phyloP scores from a whole-genome alignment of 345 rosid genomes.

The Brassica incana region DNA sequence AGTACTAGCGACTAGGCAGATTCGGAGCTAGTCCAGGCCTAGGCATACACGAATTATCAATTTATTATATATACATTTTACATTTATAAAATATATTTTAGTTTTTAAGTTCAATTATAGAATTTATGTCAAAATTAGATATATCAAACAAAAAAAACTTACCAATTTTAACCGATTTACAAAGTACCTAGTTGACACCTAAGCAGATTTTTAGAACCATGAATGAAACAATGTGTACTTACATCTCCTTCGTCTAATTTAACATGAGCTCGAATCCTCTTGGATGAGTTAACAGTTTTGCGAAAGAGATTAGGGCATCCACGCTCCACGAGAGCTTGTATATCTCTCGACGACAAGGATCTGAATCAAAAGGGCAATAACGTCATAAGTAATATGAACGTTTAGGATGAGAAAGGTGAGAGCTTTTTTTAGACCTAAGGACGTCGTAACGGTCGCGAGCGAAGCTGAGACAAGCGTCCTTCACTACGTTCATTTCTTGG shows the following conservation, averaged over 20 bases:
- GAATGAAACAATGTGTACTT: slow-evolving; percentile 30
- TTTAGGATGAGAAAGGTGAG: not conserved
- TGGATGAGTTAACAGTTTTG: slow-evolving; percentile 76
- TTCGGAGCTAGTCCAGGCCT: too few relatives aligned
- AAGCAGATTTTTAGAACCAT: not conserved
- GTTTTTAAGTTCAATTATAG: too few relatives aligned
- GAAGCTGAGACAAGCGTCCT: slow-evolving; percentile 79
- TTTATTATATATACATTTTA: too few relatives aligned
- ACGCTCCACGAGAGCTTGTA: slow-evolving; percentile 62
- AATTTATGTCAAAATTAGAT: too few relatives aligned
- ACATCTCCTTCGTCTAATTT: slow-evolving; percentile 84
- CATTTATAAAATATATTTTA: too few relatives aligned
- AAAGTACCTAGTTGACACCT: too few relatives aligned
- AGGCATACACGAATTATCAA: too few relatives aligned
- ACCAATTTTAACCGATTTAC: too few relatives aligned
- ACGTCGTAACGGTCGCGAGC: slow-evolving; percentile 83
- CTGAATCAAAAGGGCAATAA: slow-evolving; percentile 44
- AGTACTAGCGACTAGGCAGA: too few relatives aligned
- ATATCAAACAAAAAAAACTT: too few relatives aligned
- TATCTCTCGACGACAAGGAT: slow-evolving; percentile 55
- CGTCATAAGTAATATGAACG: not conserved
- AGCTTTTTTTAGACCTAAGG: slow-evolving; percentile 48
- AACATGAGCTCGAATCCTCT: slow-evolving; percentile 75
- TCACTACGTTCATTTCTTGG: slow-evolving; percentile 57
- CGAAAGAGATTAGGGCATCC: slow-evolving; percentile 88